Evolutionary conservation across 2,329 filamentous ascomycete genomes (phyloP), one percentile per base, ranked within the genome.

Genomic region (Albophoma yamanashiensis): DNA sequence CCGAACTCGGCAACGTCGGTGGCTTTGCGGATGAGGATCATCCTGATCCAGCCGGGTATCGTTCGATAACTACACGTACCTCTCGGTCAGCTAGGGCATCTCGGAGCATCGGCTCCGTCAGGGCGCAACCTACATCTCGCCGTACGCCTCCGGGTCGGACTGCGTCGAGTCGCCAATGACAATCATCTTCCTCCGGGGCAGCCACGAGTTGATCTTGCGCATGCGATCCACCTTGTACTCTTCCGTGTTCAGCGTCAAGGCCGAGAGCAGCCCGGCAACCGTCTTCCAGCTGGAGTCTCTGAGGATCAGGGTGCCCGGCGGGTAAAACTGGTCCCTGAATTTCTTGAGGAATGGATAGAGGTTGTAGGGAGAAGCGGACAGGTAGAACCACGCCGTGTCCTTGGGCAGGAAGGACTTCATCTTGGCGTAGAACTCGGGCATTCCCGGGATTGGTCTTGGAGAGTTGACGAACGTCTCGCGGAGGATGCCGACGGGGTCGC

Each of bases 351-450:
- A 94, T 0, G 90, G 89, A 69, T 97, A 97, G 12, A 97, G 82
- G 67, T 95, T 96, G 78, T 97, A 97, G 0, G 93, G 93, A 0
- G 92, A 96, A 0, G 93, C 92, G 0, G 91, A 95, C 55, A 97
- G 82, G 73, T 97, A 97, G 78, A 96, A 96, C 82, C 90, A 96
- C 0, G 91, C 83, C 1, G 91, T 88, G 11, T 81, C 78, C 11
- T 81, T 69, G 1, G 79, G 76, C 31, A 86, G 67, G 4, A 79
- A 65, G 7, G 74, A 71, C 53, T 86, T 77, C 14, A 96, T 79
- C 59, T 87, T 79, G 27, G 77, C 74, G 76, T 96, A 97, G 0
- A 97, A 80, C 66, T 90, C 86, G 0, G 92, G 89, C 91, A 97
- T 97, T 56, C 90, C 91, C 0, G 79, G 68, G 17, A 93, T 85